Conservation (phyloP, 192 early-diverging fungal genomes). For the Coemansia sp. region DNA sequence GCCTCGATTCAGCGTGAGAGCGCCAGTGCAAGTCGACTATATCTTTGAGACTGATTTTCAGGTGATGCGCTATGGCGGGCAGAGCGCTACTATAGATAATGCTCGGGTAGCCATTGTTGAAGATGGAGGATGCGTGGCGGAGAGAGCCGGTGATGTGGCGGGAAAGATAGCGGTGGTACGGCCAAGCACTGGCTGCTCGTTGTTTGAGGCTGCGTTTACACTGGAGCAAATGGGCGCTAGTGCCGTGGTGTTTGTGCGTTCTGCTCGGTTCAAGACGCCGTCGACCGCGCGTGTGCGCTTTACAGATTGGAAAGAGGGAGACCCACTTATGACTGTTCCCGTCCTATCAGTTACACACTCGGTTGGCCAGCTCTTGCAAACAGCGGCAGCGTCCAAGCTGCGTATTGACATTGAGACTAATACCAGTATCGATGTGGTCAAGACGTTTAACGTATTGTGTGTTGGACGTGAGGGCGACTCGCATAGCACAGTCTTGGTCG, state of each 20-base stretch:
- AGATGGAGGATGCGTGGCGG: slow-evolving; percentile 50
- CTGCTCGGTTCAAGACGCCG: slow-evolving; percentile 46
- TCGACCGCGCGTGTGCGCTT: slow-evolving; percentile 60
- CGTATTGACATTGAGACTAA: slow-evolving; percentile 55
- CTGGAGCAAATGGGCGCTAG: slow-evolving; percentile 63
- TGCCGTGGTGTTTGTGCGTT: slow-evolving; percentile 64
- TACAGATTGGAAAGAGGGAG: slow-evolving; percentile 67
- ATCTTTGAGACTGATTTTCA: slow-evolving; percentile 45
- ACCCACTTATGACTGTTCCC: slow-evolving; percentile 64
- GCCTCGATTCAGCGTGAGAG: slow-evolving; percentile 23
- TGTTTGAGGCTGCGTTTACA: slow-evolving; percentile 62
- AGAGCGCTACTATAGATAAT: slow-evolving; percentile 50
- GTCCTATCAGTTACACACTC: slow-evolving; percentile 63
- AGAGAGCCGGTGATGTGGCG: slow-evolving; percentile 44
- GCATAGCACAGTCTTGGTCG: slow-evolving; percentile 60
- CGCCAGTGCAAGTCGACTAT: slow-evolving; percentile 26
- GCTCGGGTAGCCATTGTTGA: slow-evolving; percentile 52
- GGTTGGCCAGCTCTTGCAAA: slow-evolving; percentile 57
- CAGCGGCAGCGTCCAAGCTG: slow-evolving; percentile 22
- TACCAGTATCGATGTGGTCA: slow-evolving; percentile 56
- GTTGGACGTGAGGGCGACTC: slow-evolving; percentile 55
- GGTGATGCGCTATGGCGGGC: slow-evolving; percentile 64
- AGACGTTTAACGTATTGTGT: slow-evolving; percentile 69
- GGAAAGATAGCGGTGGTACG: slow-evolving; percentile 61
- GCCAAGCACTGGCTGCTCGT: slow-evolving; percentile 42